A percentile compares a stretch with the other conserved stretches of the same genome.
phyloP scores from a whole-genome alignment of 495 filamentous ascomycete species.

The Aspergillus sclerotiicarbonarius region DNA sequence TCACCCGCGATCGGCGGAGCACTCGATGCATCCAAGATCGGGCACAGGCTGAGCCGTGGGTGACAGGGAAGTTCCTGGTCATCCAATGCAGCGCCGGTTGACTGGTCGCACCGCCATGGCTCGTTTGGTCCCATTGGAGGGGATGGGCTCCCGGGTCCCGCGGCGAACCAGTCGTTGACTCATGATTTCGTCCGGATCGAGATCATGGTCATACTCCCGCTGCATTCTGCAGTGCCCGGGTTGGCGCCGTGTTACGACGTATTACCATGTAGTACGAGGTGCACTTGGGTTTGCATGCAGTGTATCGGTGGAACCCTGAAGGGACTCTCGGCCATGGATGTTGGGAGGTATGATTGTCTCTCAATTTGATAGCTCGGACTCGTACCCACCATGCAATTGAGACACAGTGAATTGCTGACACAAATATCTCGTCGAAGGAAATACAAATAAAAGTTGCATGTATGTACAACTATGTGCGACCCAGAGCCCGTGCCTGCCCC shows the following conservation, averaged over 20 bases:
- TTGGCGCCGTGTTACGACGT: no score
- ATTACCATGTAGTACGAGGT: no score
- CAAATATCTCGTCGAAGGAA: not conserved
- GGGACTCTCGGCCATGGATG: no score
- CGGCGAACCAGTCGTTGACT: not conserved
- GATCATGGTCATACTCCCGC: not conserved
- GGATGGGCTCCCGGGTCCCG: not conserved
- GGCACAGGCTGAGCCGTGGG: not conserved
- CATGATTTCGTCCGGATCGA: not conserved
- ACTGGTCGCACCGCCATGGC: not conserved
- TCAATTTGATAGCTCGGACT: no score
- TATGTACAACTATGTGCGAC: not conserved
- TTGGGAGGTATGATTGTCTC: no score
- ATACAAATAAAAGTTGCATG: not conserved
- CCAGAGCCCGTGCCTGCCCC: not conserved
- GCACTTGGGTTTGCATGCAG: not conserved
- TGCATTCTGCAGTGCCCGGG: not conserved
- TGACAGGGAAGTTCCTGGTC: not conserved
- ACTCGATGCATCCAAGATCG: constrained; percentile 4
- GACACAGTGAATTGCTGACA: not conserved
- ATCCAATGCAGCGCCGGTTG: not conserved
- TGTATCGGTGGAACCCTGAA: no score
- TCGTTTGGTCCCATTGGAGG: not conserved
- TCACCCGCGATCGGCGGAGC: not conserved
- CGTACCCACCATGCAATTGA: no score